Conservation (phyloP, 345 rosid species). For the Mangifera indica region DNA sequence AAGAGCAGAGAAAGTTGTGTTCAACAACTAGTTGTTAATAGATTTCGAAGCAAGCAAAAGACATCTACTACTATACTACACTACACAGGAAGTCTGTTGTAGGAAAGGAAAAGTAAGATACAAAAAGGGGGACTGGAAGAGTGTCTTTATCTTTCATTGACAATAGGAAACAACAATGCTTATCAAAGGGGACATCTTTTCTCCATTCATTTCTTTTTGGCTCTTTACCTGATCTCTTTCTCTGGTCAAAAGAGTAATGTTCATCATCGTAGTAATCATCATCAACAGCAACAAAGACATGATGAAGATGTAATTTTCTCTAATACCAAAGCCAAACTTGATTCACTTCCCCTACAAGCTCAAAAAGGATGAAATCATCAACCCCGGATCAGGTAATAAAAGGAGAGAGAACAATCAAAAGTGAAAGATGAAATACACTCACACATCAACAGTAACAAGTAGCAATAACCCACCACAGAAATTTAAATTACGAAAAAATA, state of each 20-base stretch:
- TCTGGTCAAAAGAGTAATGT: constrained; percentile 33
- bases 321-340: constrained; percentile 31
- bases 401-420: background rate
- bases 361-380: constrained; percentile 31
- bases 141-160: constrained; percentile 28
- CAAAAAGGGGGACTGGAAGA: constrained; percentile 8
- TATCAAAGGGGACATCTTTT: constrained; percentile 30
- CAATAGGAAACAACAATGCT: constrained; percentile 27
- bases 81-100: constrained; percentile 15
- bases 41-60: constrained; percentile 6
- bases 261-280: background rate
- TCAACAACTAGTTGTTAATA: constrained; percentile 10
- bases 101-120: constrained; percentile 14
- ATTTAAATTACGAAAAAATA: too few species aligned
- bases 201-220: constrained; percentile 29
- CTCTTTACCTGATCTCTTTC: constrained; percentile 36
- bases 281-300: constrained; percentile 22
- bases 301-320: constrained; percentile 28
- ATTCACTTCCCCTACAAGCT: constrained; percentile 33
- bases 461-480: too few species aligned
- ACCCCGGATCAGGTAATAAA: constrained; percentile 29
- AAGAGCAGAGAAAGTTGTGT: background rate
- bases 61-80: background rate
- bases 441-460: background rate
- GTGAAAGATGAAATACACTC: background rate